phyloP scores from a whole-genome alignment of 106 monocot genomes.

The Vanilla planifolia region DNA sequence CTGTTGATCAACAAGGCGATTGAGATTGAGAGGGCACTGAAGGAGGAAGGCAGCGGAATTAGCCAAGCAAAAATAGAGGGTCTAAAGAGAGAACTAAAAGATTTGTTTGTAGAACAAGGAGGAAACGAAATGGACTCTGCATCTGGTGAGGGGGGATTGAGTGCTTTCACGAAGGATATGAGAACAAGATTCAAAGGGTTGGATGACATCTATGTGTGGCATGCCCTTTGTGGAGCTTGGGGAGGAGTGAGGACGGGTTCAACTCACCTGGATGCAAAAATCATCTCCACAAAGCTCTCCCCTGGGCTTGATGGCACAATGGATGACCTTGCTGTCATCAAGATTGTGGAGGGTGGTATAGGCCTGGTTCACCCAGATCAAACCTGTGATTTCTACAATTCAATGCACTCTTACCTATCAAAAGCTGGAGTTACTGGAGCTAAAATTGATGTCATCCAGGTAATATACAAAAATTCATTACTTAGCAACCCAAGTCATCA shows the following conservation, averaged over 20 bases:
- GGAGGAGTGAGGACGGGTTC: slow-evolving; percentile 39
- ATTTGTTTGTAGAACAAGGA: background rate
- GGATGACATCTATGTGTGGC: slow-evolving; percentile 58
- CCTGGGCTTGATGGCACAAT: slow-evolving; percentile 39
- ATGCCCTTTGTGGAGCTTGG: slow-evolving; percentile 56
- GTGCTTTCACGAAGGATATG: slow-evolving; percentile 38
- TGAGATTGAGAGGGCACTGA: slow-evolving; percentile 37
- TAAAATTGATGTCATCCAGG: slow-evolving; percentile 59
- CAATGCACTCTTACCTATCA: slow-evolving; percentile 53
- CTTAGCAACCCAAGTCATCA: no score
- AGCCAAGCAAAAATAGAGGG: slow-evolving; percentile 5
- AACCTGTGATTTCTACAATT: slow-evolving; percentile 25
- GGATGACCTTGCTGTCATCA: slow-evolving; percentile 46
- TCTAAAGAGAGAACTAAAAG: slow-evolving; percentile 20
- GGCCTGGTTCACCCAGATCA: slow-evolving; percentile 44
- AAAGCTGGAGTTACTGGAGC: slow-evolving; percentile 32
- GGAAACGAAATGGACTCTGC: background rate
- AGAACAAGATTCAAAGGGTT: slow-evolving; percentile 23
- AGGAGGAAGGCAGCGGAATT: slow-evolving; percentile 19
- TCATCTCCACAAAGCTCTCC: slow-evolving; percentile 19
- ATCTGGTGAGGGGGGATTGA: slow-evolving; percentile 13
- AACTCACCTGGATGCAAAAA: slow-evolving; percentile 21
- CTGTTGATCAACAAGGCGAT: slow-evolving; percentile 27
- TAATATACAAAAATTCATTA: no score
- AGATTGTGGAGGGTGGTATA: slow-evolving; percentile 39